phyloP scores from a whole-genome alignment of 306 rosid genomes.

The Corylus heterophylla region DNA sequence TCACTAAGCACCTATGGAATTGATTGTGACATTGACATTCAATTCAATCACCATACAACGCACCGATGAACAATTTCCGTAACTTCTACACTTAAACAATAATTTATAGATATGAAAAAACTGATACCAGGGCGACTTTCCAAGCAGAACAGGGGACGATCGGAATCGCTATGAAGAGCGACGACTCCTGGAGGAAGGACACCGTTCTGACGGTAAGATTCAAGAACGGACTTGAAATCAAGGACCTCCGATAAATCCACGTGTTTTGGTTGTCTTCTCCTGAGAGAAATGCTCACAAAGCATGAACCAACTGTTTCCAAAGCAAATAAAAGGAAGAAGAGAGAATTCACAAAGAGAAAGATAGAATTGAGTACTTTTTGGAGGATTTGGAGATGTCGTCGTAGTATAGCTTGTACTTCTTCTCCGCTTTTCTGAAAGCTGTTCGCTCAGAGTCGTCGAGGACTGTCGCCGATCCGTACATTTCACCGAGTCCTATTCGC shows the following conservation, averaged over 20 bases:
- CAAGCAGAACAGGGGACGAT: slow-evolving; percentile 58
- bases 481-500: slow-evolving; percentile 20
- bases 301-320: background rate
- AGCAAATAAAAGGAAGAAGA: background rate
- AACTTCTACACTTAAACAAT: background rate
- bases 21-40: background rate
- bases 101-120: background rate
- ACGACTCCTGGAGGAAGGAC: slow-evolving; percentile 56
- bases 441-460: slow-evolving; percentile 70
- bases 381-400: slow-evolving; percentile 55
- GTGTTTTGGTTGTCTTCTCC: slow-evolving; percentile 66
- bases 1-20: background rate
- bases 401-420: slow-evolving; percentile 90
- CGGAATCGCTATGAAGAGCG: slow-evolving; percentile 36
- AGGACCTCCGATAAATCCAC: slow-evolving; percentile 82
- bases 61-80: background rate
- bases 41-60: background rate
- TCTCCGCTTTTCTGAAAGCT: slow-evolving; percentile 87
- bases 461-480: slow-evolving; percentile 67
- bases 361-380: slow-evolving; percentile 44
- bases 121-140: slow-evolving; percentile 70
- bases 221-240: slow-evolving; percentile 66
- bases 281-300: slow-evolving; percentile 20
- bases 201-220: slow-evolving; percentile 40
- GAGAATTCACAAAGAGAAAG: background rate